Evolutionary conservation across 73 alveolate species (phyloP).

Genomic region (Urostyla sp.): DNA sequence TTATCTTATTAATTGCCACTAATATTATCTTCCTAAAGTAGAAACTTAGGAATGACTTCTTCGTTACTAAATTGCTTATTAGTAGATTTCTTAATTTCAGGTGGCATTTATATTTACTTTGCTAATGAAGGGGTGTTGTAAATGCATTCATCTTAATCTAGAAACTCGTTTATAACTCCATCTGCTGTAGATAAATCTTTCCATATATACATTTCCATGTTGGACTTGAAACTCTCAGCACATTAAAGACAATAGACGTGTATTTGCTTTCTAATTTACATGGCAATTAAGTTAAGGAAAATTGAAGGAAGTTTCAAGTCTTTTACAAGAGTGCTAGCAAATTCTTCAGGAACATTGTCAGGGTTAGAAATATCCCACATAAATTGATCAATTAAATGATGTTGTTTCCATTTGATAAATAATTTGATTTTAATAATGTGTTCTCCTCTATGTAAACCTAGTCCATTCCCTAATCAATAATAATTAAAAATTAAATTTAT

Average conservation of each 20-base stretch:
- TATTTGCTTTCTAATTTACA: slow-evolving; percentile 29
- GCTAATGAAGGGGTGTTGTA: too few relatives aligned
- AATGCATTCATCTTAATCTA: too few relatives aligned
- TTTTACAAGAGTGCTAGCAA: slow-evolving; percentile 3
- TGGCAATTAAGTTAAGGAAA: background rate
- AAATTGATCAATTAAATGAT: slow-evolving; percentile 15
- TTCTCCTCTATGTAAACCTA: background rate
- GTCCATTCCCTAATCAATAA: background rate
- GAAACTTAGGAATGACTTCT: too few relatives aligned
- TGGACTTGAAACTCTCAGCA: slow-evolving; percentile 3
- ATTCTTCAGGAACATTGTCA: slow-evolving; percentile 44
- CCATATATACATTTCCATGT: too few relatives aligned
- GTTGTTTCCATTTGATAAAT: slow-evolving; percentile 19
- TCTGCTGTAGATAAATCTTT: too few relatives aligned
- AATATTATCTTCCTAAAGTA: too few relatives aligned
- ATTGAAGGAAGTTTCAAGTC: slow-evolving; percentile 10
- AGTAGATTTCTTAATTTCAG: too few relatives aligned
- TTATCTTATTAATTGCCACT: too few relatives aligned
- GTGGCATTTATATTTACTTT: too few relatives aligned
- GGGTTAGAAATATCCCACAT: slow-evolving; percentile 53
- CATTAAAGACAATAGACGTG: slow-evolving; percentile 12
- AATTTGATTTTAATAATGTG: slow-evolving; percentile 18
- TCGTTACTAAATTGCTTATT: too few relatives aligned
- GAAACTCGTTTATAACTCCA: too few relatives aligned
- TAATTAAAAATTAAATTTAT: background rate